These are phyloP conservation scores for Lumnitzera racemosa DNA, from an alignment of 345 rosid genomes.

Conservation along the genomic window DNA sequence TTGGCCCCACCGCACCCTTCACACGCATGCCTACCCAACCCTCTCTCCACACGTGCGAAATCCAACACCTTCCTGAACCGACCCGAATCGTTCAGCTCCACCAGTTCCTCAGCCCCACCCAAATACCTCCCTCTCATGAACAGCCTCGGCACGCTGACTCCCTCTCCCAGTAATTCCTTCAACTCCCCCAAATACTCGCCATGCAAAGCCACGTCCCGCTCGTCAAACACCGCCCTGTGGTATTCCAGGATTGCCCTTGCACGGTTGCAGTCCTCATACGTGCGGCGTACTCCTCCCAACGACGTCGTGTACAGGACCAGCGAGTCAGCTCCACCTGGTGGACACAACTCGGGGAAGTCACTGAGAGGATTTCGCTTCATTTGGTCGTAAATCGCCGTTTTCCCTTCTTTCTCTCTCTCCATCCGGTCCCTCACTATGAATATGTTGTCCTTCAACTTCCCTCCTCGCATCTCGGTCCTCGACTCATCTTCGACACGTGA, in stretches of 20 bases:
- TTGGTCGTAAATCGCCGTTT: constrained; percentile 27
- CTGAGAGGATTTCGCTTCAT: constrained; percentile 59
- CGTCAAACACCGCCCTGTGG: constrained; percentile 62
- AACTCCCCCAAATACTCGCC: constrained; percentile 63
- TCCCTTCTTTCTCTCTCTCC: constrained; percentile 69
- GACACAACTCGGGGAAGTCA: constrained; percentile 67
- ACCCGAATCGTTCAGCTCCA: constrained; percentile 63
- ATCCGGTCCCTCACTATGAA: constrained; percentile 51
- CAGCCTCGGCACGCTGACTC: constrained; percentile 54
- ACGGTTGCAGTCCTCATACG: constrained; percentile 62
- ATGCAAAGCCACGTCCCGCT: constrained; percentile 84
- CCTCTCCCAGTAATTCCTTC: constrained; percentile 45
- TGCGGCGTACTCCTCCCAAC: constrained; percentile 73
- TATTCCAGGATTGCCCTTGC: constrained; percentile 44
- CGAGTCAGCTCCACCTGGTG: constrained; percentile 58
- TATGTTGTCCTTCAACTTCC: constrained; percentile 61
- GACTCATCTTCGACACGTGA: constrained; percentile 13
- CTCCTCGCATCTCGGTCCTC: constrained; percentile 18
- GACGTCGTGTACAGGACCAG: constrained; percentile 87
- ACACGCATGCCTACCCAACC: constrained; percentile 62
- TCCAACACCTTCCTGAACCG: constrained; percentile 55
- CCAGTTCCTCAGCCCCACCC: constrained; percentile 74
- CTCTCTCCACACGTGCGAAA: constrained; percentile 58
- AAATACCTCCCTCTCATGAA: constrained; percentile 78
- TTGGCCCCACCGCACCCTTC: constrained; percentile 88